Evolutionary conservation across 2,329 filamentous ascomycete genomes (phyloP).

Genomic region (Lecanicillium sp.): DNA sequence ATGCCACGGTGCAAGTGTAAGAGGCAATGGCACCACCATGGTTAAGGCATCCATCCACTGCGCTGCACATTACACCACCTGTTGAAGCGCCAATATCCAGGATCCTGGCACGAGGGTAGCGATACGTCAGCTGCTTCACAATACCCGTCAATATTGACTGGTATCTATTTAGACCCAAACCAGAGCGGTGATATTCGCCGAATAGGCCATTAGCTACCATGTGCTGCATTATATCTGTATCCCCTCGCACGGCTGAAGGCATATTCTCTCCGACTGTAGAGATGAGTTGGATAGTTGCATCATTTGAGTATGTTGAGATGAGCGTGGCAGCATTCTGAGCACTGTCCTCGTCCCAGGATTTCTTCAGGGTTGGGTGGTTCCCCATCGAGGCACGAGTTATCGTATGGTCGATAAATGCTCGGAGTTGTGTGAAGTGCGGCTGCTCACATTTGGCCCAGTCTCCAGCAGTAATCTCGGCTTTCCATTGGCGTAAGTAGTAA

Average conservation of each 20-base stretch:
- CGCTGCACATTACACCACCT: slow-evolving; percentile 29
- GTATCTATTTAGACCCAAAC: slow-evolving; percentile 8
- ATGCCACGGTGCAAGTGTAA: slow-evolving; percentile 39
- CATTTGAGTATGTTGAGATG: slow-evolving; percentile 9
- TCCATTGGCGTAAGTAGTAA: too few relatives aligned
- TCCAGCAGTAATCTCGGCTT: too few relatives aligned
- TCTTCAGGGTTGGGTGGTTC: slow-evolving; percentile 7
- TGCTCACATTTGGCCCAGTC: too few relatives aligned
- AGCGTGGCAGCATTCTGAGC: slow-evolving; percentile 4
- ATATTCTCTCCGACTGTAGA: slow-evolving; percentile 22
- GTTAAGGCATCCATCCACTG: slow-evolving; percentile 23
- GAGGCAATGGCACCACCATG: slow-evolving; percentile 15
- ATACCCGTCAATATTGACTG: neutral
- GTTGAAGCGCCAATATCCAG: slow-evolving; percentile 35
- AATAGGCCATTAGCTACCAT: slow-evolving; percentile 22
- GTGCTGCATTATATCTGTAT: slow-evolving; percentile 22
- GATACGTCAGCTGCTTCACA: slow-evolving; percentile 24
- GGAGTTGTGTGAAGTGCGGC: too few relatives aligned
- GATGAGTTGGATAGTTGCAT: slow-evolving; percentile 17
- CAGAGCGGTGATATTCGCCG: slow-evolving; percentile 18
- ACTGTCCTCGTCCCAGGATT: slow-evolving; percentile 9
- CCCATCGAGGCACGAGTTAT: too few relatives aligned
- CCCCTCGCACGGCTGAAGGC: slow-evolving; percentile 20
- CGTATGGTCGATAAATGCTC: too few relatives aligned
- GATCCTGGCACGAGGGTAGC: slow-evolving; percentile 32